Evolutionary conservation across 352 stramenopile genomes (phyloP), one percentile per base, ranked within the genome.

Genomic region (Phytophthora pseudosyringae): DNA sequence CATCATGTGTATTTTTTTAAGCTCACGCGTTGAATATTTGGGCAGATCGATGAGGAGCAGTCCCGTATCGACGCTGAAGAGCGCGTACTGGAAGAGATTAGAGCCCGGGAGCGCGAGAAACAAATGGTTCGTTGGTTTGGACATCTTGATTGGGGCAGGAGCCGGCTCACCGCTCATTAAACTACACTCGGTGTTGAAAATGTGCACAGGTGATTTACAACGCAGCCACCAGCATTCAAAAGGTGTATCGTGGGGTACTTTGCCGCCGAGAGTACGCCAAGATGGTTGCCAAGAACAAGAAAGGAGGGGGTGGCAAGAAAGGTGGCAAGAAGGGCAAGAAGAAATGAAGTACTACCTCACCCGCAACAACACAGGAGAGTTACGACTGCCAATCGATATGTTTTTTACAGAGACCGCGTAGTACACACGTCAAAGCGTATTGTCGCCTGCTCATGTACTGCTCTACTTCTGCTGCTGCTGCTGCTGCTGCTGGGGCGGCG

Each of bases 221-320:
- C 35, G 81, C 81, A 7, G 87, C 86, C 6, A 93, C 78, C 4
- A 64, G 49, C 26, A 94, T 97, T 50, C 89, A 97, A 64, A 95
- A 93, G 59, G 66, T 94, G 7, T 94, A 91, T 45, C 79, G 89
- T 0, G 89, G 88, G 18, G 51, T 88, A 35, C 53, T 91, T 31
- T 74, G 71, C 25, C 80, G 89, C 6, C 78, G 75, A 44, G 82
- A 93, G 64, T 89, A 82, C 59, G 73, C 71, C 33, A 93, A 95
- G 57, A 86, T 91, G 57, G 56, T 76, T n/a, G 76, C 76, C 55
- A 96, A 96, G 74, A 93, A 75, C 69, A 93, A 93, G 59, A 96
- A 95, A 64, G 82, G 80, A 60, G 85, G 80, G 26, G 61, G 63
- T 26, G 58, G 64, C 33, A 88, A 84, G 43, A 82, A 85, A 43